These are phyloP conservation scores for Cercospora brassicicola DNA, from an alignment of 2,329 filamentous ascomycete species.

Conservation along the genomic window DNA sequence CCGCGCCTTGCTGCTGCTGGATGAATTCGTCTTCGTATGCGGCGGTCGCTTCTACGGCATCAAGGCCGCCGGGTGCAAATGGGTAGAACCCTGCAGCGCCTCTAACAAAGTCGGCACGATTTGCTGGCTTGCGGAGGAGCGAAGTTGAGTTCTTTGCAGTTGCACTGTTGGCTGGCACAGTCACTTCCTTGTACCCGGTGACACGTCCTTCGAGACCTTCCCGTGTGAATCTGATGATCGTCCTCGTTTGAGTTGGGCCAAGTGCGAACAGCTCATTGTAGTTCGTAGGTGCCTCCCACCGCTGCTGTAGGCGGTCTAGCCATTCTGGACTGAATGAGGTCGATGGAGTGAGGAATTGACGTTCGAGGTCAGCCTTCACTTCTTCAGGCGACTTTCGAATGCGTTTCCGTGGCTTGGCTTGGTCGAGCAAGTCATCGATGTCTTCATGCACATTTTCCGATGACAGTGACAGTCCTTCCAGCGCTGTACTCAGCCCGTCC, in stretches of 20 bases:
- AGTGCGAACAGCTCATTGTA: conserved; percentile 83
- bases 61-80: conserved; percentile 86
- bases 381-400: conserved; percentile 58
- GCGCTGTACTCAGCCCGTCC: conserved; percentile 48
- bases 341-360: conserved; percentile 76
- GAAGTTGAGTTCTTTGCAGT: conserved; percentile 96
- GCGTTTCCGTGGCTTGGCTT: conserved; percentile 55
- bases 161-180: conserved; percentile 81
- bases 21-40: conserved; percentile 76
- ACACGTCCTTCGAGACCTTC: conserved; percentile 91
- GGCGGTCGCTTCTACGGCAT: conserved; percentile 80
- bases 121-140: conserved; percentile 79
- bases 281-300: conserved; percentile 80
- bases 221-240: conserved; percentile 87
- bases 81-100: conserved; percentile 93
- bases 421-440: conserved; percentile 62
- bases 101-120: conserved; percentile 84
- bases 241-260: conserved; percentile 87
- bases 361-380: conserved; percentile 69
- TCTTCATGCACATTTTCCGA: conserved; percentile 26
- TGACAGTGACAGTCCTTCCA: conserved; percentile 54
- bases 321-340: conserved; percentile 77
- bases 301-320: conserved; percentile 85
- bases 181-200: conserved; percentile 91
- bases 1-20: conserved; percentile 45